phyloP scores from a whole-genome alignment of 2,329 filamentous ascomycete species.

The Hypoxylon sp. region DNA sequence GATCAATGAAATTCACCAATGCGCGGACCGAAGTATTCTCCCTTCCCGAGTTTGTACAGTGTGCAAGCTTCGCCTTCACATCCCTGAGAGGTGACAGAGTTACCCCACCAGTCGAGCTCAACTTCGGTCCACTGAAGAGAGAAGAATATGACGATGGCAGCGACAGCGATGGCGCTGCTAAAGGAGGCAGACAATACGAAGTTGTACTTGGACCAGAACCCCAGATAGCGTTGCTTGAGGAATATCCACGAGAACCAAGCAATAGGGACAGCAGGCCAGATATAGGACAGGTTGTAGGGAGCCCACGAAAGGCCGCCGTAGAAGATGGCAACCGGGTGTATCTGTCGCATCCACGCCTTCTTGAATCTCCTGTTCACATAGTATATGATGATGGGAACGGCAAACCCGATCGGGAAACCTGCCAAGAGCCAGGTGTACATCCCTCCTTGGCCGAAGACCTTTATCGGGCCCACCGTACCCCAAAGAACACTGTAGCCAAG shows the following conservation, averaged over 20 bases:
- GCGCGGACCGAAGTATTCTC: slow-evolving; percentile 51
- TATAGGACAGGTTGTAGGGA: slow-evolving; percentile 61
- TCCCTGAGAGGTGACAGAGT: slow-evolving; percentile 56
- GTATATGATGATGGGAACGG: slow-evolving; percentile 51
- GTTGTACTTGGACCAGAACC: slow-evolving; percentile 50
- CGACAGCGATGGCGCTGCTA: slow-evolving; percentile 46
- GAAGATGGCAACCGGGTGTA: slow-evolving; percentile 48
- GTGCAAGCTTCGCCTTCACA: slow-evolving; percentile 59
- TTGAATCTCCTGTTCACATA: slow-evolving; percentile 47
- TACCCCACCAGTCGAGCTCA: slow-evolving; percentile 61
- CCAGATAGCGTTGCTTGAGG: slow-evolving; percentile 44
- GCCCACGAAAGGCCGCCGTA: slow-evolving; percentile 44
- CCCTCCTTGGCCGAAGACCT: slow-evolving; percentile 54
- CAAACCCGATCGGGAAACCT: slow-evolving; percentile 54
- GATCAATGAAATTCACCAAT: slow-evolving; percentile 55
- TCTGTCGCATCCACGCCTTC: slow-evolving; percentile 45
- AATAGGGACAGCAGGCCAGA: slow-evolving; percentile 61
- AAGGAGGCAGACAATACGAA: slow-evolving; percentile 48
- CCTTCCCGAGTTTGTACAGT: slow-evolving; percentile 51
- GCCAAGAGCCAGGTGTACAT: slow-evolving; percentile 53
- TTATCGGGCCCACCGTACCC: slow-evolving; percentile 56
- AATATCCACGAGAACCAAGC: slow-evolving; percentile 62
- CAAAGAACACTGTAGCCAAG: slow-evolving; percentile 51
- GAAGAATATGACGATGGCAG: slow-evolving; percentile 49
- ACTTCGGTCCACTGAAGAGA: slow-evolving; percentile 44